Evolutionary conservation across 352 stramenopile species (phyloP).

Genomic region (Phytophthora crassamura): DNA sequence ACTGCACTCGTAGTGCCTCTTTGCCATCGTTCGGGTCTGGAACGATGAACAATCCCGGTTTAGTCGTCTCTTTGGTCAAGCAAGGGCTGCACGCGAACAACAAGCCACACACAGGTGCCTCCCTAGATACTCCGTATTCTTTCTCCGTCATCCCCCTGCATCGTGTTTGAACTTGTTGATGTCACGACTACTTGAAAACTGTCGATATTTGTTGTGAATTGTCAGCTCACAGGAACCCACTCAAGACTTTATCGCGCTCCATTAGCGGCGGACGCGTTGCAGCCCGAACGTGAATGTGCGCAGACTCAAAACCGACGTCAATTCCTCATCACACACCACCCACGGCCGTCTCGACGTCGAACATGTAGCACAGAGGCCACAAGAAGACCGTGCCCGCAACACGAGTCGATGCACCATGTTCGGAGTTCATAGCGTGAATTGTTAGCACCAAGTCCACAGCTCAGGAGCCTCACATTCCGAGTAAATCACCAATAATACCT

Average conservation of each 20-base stretch:
- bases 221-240: conserved; percentile 49
- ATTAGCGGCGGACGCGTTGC: conserved; percentile 35
- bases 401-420: conserved; percentile 5
- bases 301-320: not conserved
- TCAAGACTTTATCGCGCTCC: conserved; percentile 40
- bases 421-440: not conserved
- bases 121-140: conserved; percentile 22
- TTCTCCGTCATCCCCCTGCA: conserved; percentile 7
- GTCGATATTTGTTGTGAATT: conserved; percentile 10
- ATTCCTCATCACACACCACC: conserved; percentile 28
- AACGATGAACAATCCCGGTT: not conserved
- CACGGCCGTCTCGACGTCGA: conserved; percentile 61
- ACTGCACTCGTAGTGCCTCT: conserved; percentile 49
- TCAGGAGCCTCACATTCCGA: too few relatives aligned
- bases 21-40: not conserved
- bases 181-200: not conserved
- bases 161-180: conserved; percentile 9
- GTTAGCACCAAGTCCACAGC: too few relatives aligned
- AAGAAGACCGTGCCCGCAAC: conserved; percentile 59
- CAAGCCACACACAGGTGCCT: conserved; percentile 55
- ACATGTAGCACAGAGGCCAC: conserved; percentile 63
- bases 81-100: conserved; percentile 53
- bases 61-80: conserved; percentile 1
- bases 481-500: conserved; percentile 29
- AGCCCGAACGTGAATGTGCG: conserved; percentile 56